These are phyloP conservation scores for Royoungia palumana DNA, from an alignment of 768 basidiomycete species.

Conservation along the genomic window DNA sequence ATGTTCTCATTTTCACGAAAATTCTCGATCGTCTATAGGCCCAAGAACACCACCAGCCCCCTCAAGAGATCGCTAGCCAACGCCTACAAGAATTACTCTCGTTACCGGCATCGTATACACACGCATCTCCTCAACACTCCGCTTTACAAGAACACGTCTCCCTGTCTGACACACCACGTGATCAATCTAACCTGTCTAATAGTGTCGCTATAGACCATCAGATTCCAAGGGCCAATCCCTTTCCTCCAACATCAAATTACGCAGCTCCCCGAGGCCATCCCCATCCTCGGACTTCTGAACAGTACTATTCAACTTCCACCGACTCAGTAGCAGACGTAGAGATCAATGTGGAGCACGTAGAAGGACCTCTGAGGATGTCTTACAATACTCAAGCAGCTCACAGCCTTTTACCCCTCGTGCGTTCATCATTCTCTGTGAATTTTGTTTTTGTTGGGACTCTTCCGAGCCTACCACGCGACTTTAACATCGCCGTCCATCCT, in stretches of 20 bases:
- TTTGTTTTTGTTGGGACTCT: neutral
- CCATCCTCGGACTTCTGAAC: slow-evolving; percentile 4
- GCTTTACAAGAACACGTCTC: neutral
- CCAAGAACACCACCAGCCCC: neutral
- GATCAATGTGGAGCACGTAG: slow-evolving; percentile 17
- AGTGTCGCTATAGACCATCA: neutral
- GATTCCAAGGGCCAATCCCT: slow-evolving; percentile 1
- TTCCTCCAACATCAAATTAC: slow-evolving; percentile 5
- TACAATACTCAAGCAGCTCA: slow-evolving; percentile 13
- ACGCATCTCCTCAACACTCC: neutral
- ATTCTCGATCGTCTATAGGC: neutral
- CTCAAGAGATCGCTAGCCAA: slow-evolving; percentile 16
- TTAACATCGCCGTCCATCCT: neutral
- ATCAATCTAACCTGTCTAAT: neutral
- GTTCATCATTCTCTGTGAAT: slow-evolving; percentile 5
- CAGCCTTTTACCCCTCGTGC: slow-evolving; percentile 25
- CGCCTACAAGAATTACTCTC: slow-evolving; percentile 27
- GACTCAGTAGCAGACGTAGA: slow-evolving; percentile 7
- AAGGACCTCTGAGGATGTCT: slow-evolving; percentile 8
- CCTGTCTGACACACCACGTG: neutral
- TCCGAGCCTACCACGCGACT: too few relatives aligned
- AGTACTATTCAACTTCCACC: slow-evolving; percentile 2
- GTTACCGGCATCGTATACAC: neutral
- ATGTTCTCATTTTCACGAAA: neutral
- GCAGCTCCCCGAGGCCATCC: neutral